Evolutionary conservation across 768 basidiomycete species (phyloP).

Genomic region (Pleurotus tuber-regium): DNA sequence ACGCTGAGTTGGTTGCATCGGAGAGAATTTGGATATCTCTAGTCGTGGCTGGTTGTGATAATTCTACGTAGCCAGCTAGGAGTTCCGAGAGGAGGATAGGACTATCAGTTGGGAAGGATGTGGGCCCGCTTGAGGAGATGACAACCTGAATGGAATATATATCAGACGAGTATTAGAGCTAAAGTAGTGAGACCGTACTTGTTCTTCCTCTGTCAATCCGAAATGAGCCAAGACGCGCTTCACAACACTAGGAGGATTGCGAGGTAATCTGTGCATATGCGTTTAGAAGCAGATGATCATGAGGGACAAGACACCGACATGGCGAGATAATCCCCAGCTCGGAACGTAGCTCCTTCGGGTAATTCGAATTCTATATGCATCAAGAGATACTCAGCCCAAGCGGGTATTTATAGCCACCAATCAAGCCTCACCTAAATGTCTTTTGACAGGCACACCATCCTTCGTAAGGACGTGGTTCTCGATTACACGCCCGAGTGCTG

Average conservation of each 20-base stretch:
- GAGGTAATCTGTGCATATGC: constrained; percentile 29
- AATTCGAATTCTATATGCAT: constrained; percentile 34
- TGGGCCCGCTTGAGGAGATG: constrained; percentile 33
- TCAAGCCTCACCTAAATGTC: constrained; percentile 37
- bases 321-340: constrained; percentile 47
- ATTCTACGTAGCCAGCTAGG: constrained; percentile 43
- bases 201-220: constrained; percentile 34
- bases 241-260: constrained; percentile 37
- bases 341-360: constrained; percentile 34
- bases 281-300: not conserved
- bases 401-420: too few relatives aligned
- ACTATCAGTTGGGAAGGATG: constrained; percentile 36
- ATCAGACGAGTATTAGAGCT: too few relatives aligned
- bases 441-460: constrained; percentile 35
- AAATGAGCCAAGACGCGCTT: constrained; percentile 36
- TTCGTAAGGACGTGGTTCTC: constrained; percentile 38
- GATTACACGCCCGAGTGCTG: constrained; percentile 35
- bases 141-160: too few relatives aligned
- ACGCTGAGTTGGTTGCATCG: constrained; percentile 20
- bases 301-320: constrained; percentile 26
- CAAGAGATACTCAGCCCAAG: not conserved
- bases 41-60: constrained; percentile 45
- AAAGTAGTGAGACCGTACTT: constrained; percentile 22
- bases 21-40: constrained; percentile 35
- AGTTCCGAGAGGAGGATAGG: constrained; percentile 35